These are phyloP conservation scores for Pseudoperonospora humuli DNA, from an alignment of 352 stramenopile species.

Conservation along the genomic window DNA sequence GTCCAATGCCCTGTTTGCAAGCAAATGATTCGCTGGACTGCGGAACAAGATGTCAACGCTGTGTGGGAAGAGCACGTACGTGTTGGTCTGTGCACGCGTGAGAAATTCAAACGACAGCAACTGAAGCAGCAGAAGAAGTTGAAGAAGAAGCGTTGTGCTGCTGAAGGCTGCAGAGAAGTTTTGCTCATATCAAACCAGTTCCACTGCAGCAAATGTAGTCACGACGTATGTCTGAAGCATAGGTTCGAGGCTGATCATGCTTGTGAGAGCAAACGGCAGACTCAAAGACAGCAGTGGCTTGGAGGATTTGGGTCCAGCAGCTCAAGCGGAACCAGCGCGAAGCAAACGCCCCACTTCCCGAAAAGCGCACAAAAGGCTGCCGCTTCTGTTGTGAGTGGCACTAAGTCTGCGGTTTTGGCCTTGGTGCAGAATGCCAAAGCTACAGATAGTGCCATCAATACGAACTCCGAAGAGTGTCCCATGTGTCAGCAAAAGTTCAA, in stretches of 20 bases:
- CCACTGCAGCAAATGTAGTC: conserved; percentile 53
- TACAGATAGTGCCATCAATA: conserved; percentile 22
- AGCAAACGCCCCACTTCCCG: conserved; percentile 16
- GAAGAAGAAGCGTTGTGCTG: conserved; percentile 66
- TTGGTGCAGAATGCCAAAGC: conserved; percentile 45
- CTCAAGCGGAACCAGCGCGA: conserved; percentile 6
- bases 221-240: conserved; percentile 70
- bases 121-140: conserved; percentile 34
- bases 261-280: conserved; percentile 32
- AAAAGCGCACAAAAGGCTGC: conserved; percentile 28
- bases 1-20: conserved; percentile 66
- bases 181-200: conserved; percentile 67
- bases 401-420: conserved; percentile 34
- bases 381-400: conserved; percentile 26
- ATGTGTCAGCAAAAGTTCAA: conserved; percentile 68
- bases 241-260: conserved; percentile 71
- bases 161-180: conserved; percentile 48
- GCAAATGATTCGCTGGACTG: conserved; percentile 58
- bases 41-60: conserved; percentile 62
- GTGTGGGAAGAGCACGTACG: conserved; percentile 71
- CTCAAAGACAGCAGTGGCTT: conserved; percentile 37
- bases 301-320: conserved; percentile 8
- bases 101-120: conserved; percentile 26
- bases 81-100: conserved; percentile 37
- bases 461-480: conserved; percentile 48